Percentiles rank a stretch among this genome's conserved stretches.
phyloP scores from a whole-genome alignment of 176 grass and related monocot genomes.

The Neostapfia colusana region DNA sequence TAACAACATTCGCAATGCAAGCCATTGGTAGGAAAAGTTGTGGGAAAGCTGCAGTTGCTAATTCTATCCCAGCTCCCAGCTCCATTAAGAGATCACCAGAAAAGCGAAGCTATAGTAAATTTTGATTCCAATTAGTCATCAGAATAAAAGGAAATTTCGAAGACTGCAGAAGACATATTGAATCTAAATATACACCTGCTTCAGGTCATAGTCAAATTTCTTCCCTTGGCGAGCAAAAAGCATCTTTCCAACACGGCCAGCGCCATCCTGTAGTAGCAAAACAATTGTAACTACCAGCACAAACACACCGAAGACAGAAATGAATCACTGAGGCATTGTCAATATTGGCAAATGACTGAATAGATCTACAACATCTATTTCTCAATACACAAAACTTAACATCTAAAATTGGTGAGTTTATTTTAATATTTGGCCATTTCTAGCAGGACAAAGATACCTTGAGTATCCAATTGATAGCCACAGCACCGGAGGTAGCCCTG shows the following conservation, averaged over 20 bases:
- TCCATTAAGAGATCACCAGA: constrained; percentile 86
- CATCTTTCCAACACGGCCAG: constrained; percentile 98
- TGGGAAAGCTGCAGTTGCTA: constrained; percentile 78
- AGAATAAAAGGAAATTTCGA: background rate
- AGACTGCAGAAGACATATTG: background rate
- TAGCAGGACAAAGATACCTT: constrained; percentile 51
- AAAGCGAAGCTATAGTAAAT: constrained; percentile 74
- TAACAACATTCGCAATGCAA: constrained; percentile 91
- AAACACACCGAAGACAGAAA: background rate
- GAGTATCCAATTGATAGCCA: constrained; percentile 99
- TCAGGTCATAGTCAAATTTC: constrained; percentile 97
- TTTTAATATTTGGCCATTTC: background rate
- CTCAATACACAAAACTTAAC: background rate
- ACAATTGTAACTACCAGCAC: background rate
- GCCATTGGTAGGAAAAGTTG: constrained; percentile 91
- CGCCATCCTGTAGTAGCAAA: constrained; percentile 71
- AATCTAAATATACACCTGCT: constrained; percentile 64
- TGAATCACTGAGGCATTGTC: background rate
- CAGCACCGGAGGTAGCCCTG: constrained; percentile 76
- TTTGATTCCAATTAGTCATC: constrained; percentile 34
- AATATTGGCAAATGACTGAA: background rate
- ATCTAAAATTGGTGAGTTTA: background rate
- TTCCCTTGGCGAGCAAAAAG: constrained; percentile 97
- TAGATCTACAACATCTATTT: background rate
- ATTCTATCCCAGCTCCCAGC: constrained; percentile 82